Percentiles rank a stretch among this genome's conserved stretches.
These are phyloP conservation scores for Infundibulicybe gibba DNA, from an alignment of 768 basidiomycete species.

Conservation along the genomic window DNA sequence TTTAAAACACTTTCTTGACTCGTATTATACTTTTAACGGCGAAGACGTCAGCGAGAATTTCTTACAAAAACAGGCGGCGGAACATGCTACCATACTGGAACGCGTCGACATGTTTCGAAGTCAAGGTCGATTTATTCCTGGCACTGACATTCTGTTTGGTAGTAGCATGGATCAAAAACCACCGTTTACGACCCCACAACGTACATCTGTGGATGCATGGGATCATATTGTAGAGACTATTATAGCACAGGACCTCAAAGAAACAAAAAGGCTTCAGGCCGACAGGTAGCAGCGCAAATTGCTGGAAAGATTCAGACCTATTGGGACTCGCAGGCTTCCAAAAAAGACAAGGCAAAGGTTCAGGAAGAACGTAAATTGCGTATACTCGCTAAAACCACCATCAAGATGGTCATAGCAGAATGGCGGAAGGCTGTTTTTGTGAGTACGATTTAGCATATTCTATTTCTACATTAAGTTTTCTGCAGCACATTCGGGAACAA, in stretches of 20 bases:
- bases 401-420: constrained; percentile 66
- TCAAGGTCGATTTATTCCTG: constrained; percentile 36
- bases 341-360: constrained; percentile 52
- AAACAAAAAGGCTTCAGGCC: constrained; percentile 26
- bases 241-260: constrained; percentile 19
- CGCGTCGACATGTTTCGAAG: constrained; percentile 28
- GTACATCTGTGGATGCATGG: constrained; percentile 49
- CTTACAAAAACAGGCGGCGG: constrained; percentile 14
- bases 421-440: constrained; percentile 91
- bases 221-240: constrained; percentile 52
- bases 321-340: constrained; percentile 67
- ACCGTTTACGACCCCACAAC: constrained; percentile 24
- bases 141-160: constrained; percentile 28
- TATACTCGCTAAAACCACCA: constrained; percentile 66
- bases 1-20: constrained; percentile 52
- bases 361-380: constrained; percentile 68
- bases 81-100: constrained; percentile 31
- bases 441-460: constrained; percentile 24
- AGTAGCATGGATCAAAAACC: constrained; percentile 17
- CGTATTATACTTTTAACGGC: constrained; percentile 55
- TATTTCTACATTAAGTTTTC: constrained; percentile 1
- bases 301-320: constrained; percentile 66
- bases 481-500: constrained; percentile 72
- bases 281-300: constrained; percentile 48
- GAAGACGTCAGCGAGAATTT: constrained; percentile 38